These are phyloP conservation scores for Apiospora koreana DNA, from an alignment of 2,329 filamentous ascomycete genomes.

Conservation along the genomic window DNA sequence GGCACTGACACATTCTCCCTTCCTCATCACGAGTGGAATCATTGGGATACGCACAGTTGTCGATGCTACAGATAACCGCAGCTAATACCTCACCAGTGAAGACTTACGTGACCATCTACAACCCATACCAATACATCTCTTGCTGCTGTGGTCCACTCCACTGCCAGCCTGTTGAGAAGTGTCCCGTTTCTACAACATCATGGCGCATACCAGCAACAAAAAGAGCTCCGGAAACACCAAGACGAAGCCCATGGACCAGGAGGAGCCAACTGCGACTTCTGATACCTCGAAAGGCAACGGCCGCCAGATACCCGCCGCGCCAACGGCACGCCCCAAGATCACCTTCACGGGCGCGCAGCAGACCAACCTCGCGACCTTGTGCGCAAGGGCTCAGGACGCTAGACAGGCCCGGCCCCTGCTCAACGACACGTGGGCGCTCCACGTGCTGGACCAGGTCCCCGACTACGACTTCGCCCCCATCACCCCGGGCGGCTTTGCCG, in stretches of 20 bases:
- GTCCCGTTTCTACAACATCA: not conserved
- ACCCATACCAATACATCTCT: too few species aligned
- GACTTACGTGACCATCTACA: too few species aligned
- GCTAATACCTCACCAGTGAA: too few species aligned
- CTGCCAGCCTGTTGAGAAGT: too few species aligned
- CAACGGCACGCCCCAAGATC: not conserved
- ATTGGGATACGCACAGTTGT: not conserved
- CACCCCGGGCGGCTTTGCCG: not conserved
- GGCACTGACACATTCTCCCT: not conserved
- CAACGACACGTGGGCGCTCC: not conserved
- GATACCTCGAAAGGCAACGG: not conserved
- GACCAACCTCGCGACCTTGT: conserved; percentile 10
- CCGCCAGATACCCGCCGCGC: not conserved
- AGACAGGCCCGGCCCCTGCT: not conserved
- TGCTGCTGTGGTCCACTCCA: too few species aligned
- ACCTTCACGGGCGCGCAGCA: not conserved
- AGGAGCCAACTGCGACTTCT: not conserved
- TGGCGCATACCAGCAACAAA: not conserved
- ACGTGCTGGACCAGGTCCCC: not conserved
- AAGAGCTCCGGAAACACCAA: not conserved
- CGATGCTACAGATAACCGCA: not conserved
- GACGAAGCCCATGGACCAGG: not conserved
- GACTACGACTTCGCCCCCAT: conserved; percentile 6
- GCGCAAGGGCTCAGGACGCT: conserved; percentile 9
- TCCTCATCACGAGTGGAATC: not conserved